Evolutionary conservation across 768 basidiomycete species (phyloP).

Genomic region (Chalciporus piperatus): DNA sequence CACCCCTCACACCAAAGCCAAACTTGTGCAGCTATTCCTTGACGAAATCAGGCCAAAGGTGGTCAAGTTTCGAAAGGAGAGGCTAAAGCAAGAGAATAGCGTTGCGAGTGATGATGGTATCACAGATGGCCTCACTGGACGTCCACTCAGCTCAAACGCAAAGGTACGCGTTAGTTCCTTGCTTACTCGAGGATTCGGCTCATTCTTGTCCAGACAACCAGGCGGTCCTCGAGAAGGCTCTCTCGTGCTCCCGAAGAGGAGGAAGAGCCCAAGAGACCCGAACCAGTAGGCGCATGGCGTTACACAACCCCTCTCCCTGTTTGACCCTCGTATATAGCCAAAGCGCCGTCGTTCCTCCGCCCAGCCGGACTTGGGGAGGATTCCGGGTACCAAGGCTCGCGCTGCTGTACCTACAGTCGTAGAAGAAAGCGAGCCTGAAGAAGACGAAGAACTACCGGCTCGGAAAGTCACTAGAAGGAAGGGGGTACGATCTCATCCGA

Average conservation of each 20-base stretch:
- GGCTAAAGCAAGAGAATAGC: conserved; percentile 63
- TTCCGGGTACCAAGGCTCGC: conserved; percentile 36
- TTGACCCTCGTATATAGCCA: conserved; percentile 42
- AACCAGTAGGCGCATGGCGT: conserved; percentile 47
- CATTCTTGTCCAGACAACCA: conserved; percentile 20
- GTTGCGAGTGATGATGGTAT: conserved; percentile 81
- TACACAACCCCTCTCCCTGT: conserved; percentile 5
- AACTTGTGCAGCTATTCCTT: conserved; percentile 74
- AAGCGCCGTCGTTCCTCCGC: conserved; percentile 81
- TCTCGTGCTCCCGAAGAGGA: conserved; percentile 54
- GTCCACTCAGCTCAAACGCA: conserved; percentile 48
- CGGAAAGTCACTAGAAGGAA: conserved; percentile 64
- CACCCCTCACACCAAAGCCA: conserved; percentile 72
- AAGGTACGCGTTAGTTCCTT: conserved; percentile 37
- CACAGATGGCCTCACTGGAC: conserved; percentile 78
- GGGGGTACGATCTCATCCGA: conserved; percentile 38
- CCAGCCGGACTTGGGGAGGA: conserved; percentile 61
- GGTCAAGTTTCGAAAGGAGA: conserved; percentile 58
- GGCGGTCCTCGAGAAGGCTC: conserved; percentile 63
- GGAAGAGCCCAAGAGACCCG: conserved; percentile 42
- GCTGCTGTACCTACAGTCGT: conserved; percentile 44
- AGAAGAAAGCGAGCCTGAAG: conserved; percentile 80
- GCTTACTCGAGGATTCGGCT: conserved; percentile 9
- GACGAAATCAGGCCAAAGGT: conserved; percentile 66
- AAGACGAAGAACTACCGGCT: conserved; percentile 54